Conservation (phyloP, 495 filamentous ascomycete species). For the Bombardia bombarda region DNA sequence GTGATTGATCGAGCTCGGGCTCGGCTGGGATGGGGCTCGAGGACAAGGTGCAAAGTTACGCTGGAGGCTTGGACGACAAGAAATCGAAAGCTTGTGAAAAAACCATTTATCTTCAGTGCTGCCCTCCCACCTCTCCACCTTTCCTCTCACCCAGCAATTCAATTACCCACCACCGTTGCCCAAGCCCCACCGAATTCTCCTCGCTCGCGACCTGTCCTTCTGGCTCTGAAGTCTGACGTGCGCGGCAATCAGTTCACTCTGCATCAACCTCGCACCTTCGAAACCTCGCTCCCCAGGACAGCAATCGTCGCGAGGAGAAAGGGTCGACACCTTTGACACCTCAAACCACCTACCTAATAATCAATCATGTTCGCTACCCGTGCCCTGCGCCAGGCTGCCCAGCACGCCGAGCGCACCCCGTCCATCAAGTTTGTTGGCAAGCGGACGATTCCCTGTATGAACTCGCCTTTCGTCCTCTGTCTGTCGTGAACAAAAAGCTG, state of each 20-base stretch:
- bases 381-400: slow-evolving; percentile 57
- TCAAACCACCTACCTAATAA: slow-evolving; percentile 1
- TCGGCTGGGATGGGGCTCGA: too few species aligned
- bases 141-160: slow-evolving; percentile 2
- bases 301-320: slow-evolving; percentile 23
- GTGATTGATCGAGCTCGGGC: too few species aligned
- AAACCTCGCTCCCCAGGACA: slow-evolving; percentile 10
- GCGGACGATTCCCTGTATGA: slow-evolving; percentile 71
- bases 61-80: background rate
- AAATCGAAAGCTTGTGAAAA: background rate
- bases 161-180: slow-evolving; percentile 2
- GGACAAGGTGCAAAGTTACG: background rate
- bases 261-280: background rate
- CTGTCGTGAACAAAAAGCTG: background rate
- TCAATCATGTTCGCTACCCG: slow-evolving; percentile 55
- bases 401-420: slow-evolving; percentile 58
- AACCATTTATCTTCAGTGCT: background rate
- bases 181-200: slow-evolving; percentile 11
- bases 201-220: slow-evolving; percentile 25
- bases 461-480: background rate
- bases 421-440: slow-evolving; percentile 91
- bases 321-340: background rate
- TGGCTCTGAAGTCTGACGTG: background rate
- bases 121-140: background rate
- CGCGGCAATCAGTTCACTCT: background rate